Evolutionary conservation across 2,329 filamentous ascomycete genomes (phyloP).

Genomic region (Diaporthe sp.): DNA sequence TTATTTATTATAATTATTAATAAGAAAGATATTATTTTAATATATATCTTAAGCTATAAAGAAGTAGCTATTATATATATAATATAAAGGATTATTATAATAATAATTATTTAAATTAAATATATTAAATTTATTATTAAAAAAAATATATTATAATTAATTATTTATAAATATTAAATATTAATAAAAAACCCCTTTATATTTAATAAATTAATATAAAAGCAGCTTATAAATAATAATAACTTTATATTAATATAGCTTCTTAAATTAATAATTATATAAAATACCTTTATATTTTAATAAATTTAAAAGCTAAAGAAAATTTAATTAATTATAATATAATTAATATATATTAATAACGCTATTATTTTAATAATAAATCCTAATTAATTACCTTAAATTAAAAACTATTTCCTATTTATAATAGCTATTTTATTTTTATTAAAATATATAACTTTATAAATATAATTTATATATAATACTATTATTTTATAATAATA

Average conservation of each 20-base stretch:
- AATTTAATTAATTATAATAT: background rate
- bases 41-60: background rate
- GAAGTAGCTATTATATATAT: background rate
- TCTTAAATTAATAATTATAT: background rate
- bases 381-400: background rate
- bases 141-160: background rate
- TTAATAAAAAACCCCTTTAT: background rate
- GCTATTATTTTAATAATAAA: background rate
- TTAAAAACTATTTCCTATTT: background rate
- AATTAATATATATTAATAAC: background rate
- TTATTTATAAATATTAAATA: background rate
- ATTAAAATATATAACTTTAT: background rate
- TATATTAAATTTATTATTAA: conserved; percentile 1
- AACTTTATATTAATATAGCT: background rate
- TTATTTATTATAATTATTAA: background rate
- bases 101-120: background rate
- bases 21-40: background rate
- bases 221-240: background rate
- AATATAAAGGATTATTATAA: background rate
- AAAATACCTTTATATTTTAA: background rate
- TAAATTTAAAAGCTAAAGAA: background rate
- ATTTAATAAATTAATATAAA: background rate
- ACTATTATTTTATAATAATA: too few relatives aligned
- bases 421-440: background rate
- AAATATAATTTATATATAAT: background rate